A percentile compares a stretch with the other conserved stretches of the same genome.
These are phyloP conservation scores for Drosera spatulata DNA, from an alignment of 179 eudicot species.

Conservation along the genomic window DNA sequence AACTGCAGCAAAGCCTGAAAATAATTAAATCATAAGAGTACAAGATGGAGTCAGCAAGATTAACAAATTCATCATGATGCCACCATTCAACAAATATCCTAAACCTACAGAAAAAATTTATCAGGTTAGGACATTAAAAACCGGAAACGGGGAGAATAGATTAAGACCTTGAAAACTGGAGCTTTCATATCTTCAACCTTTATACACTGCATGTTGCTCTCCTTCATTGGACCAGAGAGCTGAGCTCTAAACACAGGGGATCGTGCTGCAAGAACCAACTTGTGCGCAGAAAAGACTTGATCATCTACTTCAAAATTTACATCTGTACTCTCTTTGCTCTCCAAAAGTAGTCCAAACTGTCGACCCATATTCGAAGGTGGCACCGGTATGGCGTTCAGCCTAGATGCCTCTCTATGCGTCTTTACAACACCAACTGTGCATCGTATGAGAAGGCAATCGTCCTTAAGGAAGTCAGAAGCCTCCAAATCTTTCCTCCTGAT, in stretches of 20 bases:
- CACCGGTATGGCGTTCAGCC: constrained; percentile 33
- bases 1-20: constrained; percentile 72
- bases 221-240: constrained; percentile 81
- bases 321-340: constrained; percentile 46
- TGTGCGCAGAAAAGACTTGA: constrained; percentile 60
- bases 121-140: background rate
- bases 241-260: constrained; percentile 85
- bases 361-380: constrained; percentile 63
- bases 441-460: constrained; percentile 57
- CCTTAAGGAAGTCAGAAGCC: constrained; percentile 54
- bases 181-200: constrained; percentile 11
- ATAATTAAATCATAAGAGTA: constrained; percentile 7
- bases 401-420: constrained; percentile 64
- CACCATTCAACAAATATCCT: too few relatives aligned
- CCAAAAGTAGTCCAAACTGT: constrained; percentile 65
- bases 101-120: too few relatives aligned
- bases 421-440: constrained; percentile 74
- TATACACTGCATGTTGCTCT: constrained; percentile 42
- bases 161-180: constrained; percentile 61
- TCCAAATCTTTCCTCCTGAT: constrained; percentile 47
- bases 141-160: background rate
- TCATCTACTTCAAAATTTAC: constrained; percentile 70
- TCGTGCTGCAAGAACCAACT: constrained; percentile 56
- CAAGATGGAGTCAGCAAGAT: background rate
- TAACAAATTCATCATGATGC: too few relatives aligned